Evolutionary conservation across 2,329 filamentous ascomycete species (phyloP).

Genomic region (Epichloe sibirici): DNA sequence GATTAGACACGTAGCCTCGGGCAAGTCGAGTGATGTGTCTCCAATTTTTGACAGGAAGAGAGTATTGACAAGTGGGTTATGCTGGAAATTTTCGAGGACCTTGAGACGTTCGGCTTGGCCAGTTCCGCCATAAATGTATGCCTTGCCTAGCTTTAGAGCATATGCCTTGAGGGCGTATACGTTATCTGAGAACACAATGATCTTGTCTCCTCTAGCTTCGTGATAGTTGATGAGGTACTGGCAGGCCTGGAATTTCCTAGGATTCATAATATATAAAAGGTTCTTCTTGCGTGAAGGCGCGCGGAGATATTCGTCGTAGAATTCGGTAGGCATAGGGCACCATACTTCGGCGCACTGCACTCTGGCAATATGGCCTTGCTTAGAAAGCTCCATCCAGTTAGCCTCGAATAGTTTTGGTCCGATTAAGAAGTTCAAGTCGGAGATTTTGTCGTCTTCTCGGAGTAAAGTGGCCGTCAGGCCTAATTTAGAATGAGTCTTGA

Average conservation of each 20-base stretch:
- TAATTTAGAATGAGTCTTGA: constrained; percentile 91
- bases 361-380: constrained; percentile 91
- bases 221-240: constrained; percentile 99
- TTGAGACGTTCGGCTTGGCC: constrained; percentile 72
- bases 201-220: constrained; percentile 87
- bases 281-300: constrained; percentile 40
- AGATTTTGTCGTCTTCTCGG: constrained; percentile 96
- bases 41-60: constrained; percentile 96
- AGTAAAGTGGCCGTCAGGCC: constrained; percentile 88
- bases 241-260: constrained; percentile 89
- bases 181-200: constrained; percentile 97
- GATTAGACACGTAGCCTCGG: constrained; percentile 91
- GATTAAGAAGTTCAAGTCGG: constrained; percentile 92
- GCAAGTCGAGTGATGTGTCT: constrained; percentile 93
- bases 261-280: constrained; percentile 88
- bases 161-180: constrained; percentile 85
- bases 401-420: constrained; percentile 96
- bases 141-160: constrained; percentile 70
- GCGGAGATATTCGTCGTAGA: constrained; percentile 86
- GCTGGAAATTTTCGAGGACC: constrained; percentile 89
- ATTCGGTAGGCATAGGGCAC: constrained; percentile 98
- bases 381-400: constrained; percentile 97
- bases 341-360: constrained; percentile 98
- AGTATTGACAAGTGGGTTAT: constrained; percentile 80
- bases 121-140: constrained; percentile 85